Evolutionary conservation across 176 grass and related monocot species (phyloP).

Genomic region (Triticum timopheevii): DNA sequence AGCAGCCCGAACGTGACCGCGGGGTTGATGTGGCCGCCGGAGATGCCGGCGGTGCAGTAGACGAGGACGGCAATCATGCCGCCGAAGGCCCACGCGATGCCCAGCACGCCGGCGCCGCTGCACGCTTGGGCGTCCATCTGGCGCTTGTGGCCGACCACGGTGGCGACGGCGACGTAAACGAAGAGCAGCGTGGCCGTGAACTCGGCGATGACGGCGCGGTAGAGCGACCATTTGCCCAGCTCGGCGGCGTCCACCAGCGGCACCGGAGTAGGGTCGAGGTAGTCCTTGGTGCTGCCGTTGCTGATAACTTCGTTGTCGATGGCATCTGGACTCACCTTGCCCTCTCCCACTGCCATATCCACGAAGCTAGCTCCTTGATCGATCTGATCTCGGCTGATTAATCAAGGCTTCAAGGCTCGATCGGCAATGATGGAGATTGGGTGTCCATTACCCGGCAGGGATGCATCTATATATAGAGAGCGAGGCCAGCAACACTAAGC

Average conservation of each 20-base stretch:
- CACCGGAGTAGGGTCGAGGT: neutral
- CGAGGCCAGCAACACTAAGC: too few species aligned
- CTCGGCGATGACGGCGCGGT: conserved; percentile 20
- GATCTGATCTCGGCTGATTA: too few species aligned
- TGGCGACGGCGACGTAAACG: conserved; percentile 1
- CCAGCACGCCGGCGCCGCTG: conserved; percentile 68
- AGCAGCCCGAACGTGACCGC: conserved; percentile 82
- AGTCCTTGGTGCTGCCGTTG: neutral
- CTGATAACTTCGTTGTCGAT: neutral
- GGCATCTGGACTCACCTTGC: neutral
- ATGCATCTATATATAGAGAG: too few species aligned
- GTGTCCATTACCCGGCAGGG: too few species aligned
- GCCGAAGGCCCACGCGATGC: conserved; percentile 94
- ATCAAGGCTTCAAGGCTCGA: too few species aligned
- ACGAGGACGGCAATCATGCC: conserved; percentile 98
- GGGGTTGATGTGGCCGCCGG: conserved; percentile 89
- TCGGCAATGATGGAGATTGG: too few species aligned
- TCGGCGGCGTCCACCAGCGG: neutral
- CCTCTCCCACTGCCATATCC: neutral
- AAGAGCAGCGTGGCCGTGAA: neutral
- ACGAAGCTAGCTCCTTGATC: neutral
- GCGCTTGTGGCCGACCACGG: conserved; percentile 10
- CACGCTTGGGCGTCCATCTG: neutral
- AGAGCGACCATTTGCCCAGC: neutral
- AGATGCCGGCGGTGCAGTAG: conserved; percentile 99